Base-by-base conservation (phyloP, 176 grass and related monocot genomes). In the Juncus effusus region DNA sequence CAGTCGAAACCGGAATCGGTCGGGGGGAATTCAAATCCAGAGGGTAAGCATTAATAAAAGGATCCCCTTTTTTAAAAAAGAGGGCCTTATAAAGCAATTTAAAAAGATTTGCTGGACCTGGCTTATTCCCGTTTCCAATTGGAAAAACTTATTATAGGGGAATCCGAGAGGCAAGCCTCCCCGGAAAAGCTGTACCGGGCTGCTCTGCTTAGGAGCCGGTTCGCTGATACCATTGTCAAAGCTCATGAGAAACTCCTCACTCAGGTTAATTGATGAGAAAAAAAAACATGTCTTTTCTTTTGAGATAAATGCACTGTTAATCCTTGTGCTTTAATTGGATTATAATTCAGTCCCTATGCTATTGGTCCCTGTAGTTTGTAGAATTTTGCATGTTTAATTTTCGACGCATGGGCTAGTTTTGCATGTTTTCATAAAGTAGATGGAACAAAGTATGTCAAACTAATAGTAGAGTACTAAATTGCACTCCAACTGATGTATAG, bases 171-270 rank as follows among this genome's bases (percentile, higher is more conserved):
- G 62, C 78, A 89, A 74, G 82, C 83, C 52, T 92, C 89, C 42
- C 85, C 85, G 4, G 94, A 93, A 40, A 93, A 84, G 81, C 63
- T 74, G 16, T 86, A 92, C 59, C 75, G 93, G 72, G 88, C 88
- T 61, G 93, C 93, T 53, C 40, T 97, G 53, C 71, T 97, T 51
- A 89, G 77, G 72, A 75, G 82, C 49, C 88, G 88, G 57, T 97
- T 92, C 44, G 89, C 85, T 53, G 85, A 99, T 63, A 83, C 87
- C 59, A 99, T 93, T 82, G 70, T 93, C 15, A 97, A 92, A 73
- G 93, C 93, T 72, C 88, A 13, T 52, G 93, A 90, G 51, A 83
- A 83, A 60, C 53, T 90, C 59, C 72, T 92, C 40, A 80, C 76
- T 63, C 87, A 96, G 87, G 92, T 96, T 68, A 49, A 67, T 6